Conservation (phyloP, 768 basidiomycete genomes). For the Leccinum fibrillosum region DNA sequence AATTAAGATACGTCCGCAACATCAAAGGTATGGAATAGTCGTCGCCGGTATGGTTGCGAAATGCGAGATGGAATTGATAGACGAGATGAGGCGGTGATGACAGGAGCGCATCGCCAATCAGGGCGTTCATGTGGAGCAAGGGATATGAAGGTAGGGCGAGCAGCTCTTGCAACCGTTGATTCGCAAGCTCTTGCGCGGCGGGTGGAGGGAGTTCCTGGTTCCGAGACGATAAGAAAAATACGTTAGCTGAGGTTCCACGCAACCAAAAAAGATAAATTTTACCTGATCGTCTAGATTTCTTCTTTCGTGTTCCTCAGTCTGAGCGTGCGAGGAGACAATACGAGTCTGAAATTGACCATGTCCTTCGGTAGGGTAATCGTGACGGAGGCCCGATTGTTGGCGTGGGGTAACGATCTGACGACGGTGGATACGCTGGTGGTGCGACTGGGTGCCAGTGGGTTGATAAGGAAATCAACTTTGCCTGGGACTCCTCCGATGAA, state of each 20-base stretch:
- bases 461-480: neutral
- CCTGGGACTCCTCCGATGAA: neutral
- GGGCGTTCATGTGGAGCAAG: conserved; percentile 2
- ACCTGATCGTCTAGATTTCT: conserved; percentile 9
- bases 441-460: neutral
- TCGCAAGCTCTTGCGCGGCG: conserved; percentile 11
- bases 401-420: conserved; percentile 11
- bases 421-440: conserved; percentile 4
- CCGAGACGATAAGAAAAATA: neutral
- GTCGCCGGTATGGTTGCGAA: conserved; percentile 1
- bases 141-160: conserved; percentile 13
- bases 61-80: neutral
- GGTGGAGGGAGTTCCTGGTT: neutral
- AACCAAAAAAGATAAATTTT: neutral
- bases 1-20: neutral
- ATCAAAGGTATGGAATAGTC: neutral
- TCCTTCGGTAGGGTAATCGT: neutral
- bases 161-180: conserved; percentile 24
- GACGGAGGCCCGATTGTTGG: neutral
- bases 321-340: neutral
- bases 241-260: neutral
- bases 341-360: neutral
- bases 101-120: conserved; percentile 12
- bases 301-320: conserved; percentile 3
- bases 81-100: conserved; percentile 7